Base-by-base conservation (phyloP, 345 rosid species). In the Reutealis trisperma region DNA sequence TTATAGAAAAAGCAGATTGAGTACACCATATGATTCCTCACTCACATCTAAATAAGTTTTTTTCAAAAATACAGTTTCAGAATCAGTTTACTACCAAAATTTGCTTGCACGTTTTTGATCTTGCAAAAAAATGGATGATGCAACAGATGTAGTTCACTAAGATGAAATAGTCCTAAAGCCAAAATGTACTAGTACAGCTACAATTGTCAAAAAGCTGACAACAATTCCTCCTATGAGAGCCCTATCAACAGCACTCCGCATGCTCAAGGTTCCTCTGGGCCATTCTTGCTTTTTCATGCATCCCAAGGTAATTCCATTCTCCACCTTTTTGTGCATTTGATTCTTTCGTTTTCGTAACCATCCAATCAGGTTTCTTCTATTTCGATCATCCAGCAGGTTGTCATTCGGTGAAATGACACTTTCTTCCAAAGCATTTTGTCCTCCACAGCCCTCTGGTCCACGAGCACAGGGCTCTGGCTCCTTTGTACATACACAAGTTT, bases 181-280 rank as follows among this genome's bases (percentile, higher is more conserved):
- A 18, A 93, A 74, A 80, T 83, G 86, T 37, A 90, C 58, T 8
- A 89, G 41, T 70, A 89, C 44, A 72, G 88, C 88, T 55, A 87
- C 61, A 75, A 89, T 83, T 52, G 88, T 84, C 27, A 90, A 74
- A 65, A 87, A 74, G 86, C 92, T 88, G 77, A 92, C 75, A 63
- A 89, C 44, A 69, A 90, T 83, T 78, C 99, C 96, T 76, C 88
- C 91, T 30, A 93, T 32, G 68, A 93, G 89, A 77, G 86, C 88
- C 77, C 77, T 86, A 74, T 91, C 96, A 27, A 89, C 71, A 9
- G 74, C 49, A 58, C 86, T 85, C 94, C 90, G 91, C 12, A 82
- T 57, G 14, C 74, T 70, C 66, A 27, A 58, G 41, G 74, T 72
- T 78, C 83, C 82, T 67, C 54, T 27, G 32, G 45, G 12, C 75